Base-by-base conservation (phyloP, 2,329 filamentous ascomycete species). In the Colletotrichum magnum region DNA sequence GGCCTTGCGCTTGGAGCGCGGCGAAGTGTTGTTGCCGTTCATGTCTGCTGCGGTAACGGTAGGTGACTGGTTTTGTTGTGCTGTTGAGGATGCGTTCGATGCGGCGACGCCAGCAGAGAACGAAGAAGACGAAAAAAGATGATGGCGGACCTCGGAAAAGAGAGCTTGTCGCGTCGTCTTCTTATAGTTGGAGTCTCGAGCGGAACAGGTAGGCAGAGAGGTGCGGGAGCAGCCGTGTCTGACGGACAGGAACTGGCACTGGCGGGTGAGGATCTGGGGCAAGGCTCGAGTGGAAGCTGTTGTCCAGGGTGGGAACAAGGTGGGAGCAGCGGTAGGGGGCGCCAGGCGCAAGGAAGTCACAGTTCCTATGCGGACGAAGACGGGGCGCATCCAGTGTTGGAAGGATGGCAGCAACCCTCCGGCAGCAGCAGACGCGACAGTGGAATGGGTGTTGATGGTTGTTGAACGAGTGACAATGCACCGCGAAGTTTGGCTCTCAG, bases 1-100 rank as follows among this genome's bases (percentile, higher is more conserved):
- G 36, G 83, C 85, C 77, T 88, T 88, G 75, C 87, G 85, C 81
- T 88, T 88, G 69, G 80, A 79, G 77, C 84, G 82, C 70, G 80
- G 77, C 47, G 80, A 79, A 43, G 79, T 74, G 68, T 77, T 76
- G 63, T 79, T 74, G 68, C 82, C 81, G 73, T 85, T 85, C 85
- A 87, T 87, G 68, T 64, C 75, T 76, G 68, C 63, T 28, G 67
- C 54, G 39, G 64, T 52, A n/a, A 10, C 21, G 58, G 32, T 24
- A 26, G 52, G 65, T 45, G 36, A 39, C 18, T 60, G 53, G 18
- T 9, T 52, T 45, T 68, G 64, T 28, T 58, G 58, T 47, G 47
- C 39, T 36, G 39, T 41, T 21, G 32, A 36, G 32, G 54, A n/a
- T n/a, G 58, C 28, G 5, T 64, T 28, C 53, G 58, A 32, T 58